A percentile compares a stretch with the other conserved stretches of the same genome.
These are phyloP conservation scores for Sphaerobolus stellatus DNA, from an alignment of 1,284 basidiomycete species.

Conservation along the genomic window DNA sequence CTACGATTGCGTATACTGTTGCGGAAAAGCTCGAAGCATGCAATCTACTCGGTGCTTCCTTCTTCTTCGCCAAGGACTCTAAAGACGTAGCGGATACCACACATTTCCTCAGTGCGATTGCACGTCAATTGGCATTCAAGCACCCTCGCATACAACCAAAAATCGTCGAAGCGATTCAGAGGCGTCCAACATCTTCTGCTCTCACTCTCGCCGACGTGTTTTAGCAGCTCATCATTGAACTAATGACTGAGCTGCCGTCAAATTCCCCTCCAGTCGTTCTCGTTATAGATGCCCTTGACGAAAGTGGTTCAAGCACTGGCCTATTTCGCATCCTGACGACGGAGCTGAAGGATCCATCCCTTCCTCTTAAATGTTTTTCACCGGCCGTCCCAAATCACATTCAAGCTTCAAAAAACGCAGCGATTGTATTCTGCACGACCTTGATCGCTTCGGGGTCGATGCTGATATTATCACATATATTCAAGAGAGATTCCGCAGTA, in stretches of 20 bases:
- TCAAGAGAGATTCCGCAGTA: too few relatives aligned
- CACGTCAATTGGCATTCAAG: neutral
- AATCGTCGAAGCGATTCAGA: neutral
- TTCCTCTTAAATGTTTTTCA: too few relatives aligned
- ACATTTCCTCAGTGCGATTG: neutral
- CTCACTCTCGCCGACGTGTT: neutral
- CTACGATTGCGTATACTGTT: conserved; percentile 18
- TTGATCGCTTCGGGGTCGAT: too few relatives aligned
- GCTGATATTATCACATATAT: too few relatives aligned
- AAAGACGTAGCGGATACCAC: neutral
- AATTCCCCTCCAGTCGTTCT: neutral
- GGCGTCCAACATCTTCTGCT: too few relatives aligned
- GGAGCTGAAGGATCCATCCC: too few relatives aligned
- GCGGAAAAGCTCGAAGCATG: conserved; percentile 5
- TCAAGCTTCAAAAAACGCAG: too few relatives aligned
- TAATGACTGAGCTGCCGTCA: neutral
- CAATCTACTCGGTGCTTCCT: conserved; percentile 16
- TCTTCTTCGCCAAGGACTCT: conserved; percentile 16
- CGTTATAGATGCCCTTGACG: neutral
- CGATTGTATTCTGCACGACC: too few relatives aligned
- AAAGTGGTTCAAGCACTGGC: too few relatives aligned
- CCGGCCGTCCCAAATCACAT: too few relatives aligned
- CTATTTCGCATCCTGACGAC: too few relatives aligned
- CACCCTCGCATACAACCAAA: neutral
- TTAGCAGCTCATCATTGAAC: neutral